Percentiles rank a stretch among this genome's conserved stretches.
Evolutionary conservation across 1,284 basidiomycete genomes (phyloP).

Genomic region (Boletellus deceptivus): DNA sequence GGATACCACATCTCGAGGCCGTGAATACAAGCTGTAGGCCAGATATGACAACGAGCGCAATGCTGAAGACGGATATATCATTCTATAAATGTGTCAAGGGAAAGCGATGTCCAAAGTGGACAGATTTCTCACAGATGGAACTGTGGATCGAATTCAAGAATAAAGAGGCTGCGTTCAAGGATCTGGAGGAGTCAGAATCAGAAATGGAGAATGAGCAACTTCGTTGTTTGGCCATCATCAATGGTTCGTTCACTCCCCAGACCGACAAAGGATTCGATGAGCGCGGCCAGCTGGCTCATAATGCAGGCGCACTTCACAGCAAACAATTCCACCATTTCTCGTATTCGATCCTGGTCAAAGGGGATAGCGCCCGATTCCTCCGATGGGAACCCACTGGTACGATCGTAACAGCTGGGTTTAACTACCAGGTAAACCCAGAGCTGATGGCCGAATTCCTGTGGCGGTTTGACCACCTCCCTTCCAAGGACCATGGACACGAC

Average conservation of each 20-base stretch:
- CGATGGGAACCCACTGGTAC: slow-evolving; percentile 24
- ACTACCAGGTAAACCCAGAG: background rate
- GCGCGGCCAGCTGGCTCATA: background rate
- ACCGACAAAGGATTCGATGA: background rate
- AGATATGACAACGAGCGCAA: too few relatives aligned
- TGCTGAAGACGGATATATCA: too few relatives aligned
- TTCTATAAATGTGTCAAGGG: too few relatives aligned
- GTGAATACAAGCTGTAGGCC: too few relatives aligned
- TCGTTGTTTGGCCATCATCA: background rate
- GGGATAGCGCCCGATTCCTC: background rate
- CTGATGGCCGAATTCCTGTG: background rate
- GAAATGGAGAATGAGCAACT: too few relatives aligned
- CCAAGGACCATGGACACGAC: background rate
- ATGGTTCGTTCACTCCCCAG: background rate
- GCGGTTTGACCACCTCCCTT: background rate
- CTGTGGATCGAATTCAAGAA: too few relatives aligned
- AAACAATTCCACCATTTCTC: slow-evolving; percentile 12
- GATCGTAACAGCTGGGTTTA: slow-evolving; percentile 17
- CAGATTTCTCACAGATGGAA: too few relatives aligned
- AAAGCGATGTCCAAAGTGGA: too few relatives aligned
- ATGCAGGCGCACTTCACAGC: slow-evolving; percentile 13
- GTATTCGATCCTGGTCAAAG: slow-evolving; percentile 14
- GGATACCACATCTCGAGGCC: too few relatives aligned
- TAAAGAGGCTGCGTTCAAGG: too few relatives aligned
- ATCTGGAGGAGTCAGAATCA: too few relatives aligned